Percentiles rank a stretch among this genome's conserved stretches.
Conservation (phyloP, 2,329 filamentous ascomycete species). For the Xylaria digitata region DNA sequence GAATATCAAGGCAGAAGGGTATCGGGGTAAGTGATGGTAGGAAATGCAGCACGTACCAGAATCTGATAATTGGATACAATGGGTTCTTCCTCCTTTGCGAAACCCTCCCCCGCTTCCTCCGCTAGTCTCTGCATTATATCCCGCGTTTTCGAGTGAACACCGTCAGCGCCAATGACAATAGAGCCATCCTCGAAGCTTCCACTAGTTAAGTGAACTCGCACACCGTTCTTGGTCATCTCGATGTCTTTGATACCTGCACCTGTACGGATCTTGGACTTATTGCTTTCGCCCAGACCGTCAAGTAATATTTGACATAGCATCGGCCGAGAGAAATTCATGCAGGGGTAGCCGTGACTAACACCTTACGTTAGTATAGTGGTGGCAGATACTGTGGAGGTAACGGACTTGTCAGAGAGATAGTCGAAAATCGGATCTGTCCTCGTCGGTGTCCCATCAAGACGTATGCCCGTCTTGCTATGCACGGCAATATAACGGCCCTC, state of each 20-base stretch:
- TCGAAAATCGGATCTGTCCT: slow-evolving; percentile 14
- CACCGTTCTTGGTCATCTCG: slow-evolving; percentile 28
- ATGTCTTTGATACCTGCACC: slow-evolving; percentile 26
- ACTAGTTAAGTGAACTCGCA: slow-evolving; percentile 32
- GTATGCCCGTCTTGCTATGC: slow-evolving; percentile 16
- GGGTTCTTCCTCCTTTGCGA: slow-evolving; percentile 30
- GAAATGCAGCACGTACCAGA: slow-evolving; percentile 20
- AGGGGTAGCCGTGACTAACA: slow-evolving; percentile 34
- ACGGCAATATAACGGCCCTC: slow-evolving; percentile 31
- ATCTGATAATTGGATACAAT: slow-evolving; percentile 33
- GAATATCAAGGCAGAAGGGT: not conserved
- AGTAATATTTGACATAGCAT: slow-evolving; percentile 23
- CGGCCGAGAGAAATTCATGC: slow-evolving; percentile 35
- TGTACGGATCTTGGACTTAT: slow-evolving; percentile 25
- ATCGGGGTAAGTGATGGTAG: not conserved
- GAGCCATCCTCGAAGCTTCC: slow-evolving; percentile 36
- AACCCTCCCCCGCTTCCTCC: slow-evolving; percentile 20
- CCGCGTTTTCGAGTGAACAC: slow-evolving; percentile 34
- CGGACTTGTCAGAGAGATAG: slow-evolving; percentile 20
- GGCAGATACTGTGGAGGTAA: not conserved
- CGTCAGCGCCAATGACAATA: slow-evolving; percentile 38
- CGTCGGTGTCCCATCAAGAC: slow-evolving; percentile 25
- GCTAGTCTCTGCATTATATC: slow-evolving; percentile 33
- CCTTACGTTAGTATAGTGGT: not conserved
- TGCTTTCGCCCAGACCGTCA: slow-evolving; percentile 17